A percentile compares a stretch with the other conserved stretches of the same genome.
Conservation (phyloP, 2,329 filamentous ascomycete species). For the Botrytis porri region DNA sequence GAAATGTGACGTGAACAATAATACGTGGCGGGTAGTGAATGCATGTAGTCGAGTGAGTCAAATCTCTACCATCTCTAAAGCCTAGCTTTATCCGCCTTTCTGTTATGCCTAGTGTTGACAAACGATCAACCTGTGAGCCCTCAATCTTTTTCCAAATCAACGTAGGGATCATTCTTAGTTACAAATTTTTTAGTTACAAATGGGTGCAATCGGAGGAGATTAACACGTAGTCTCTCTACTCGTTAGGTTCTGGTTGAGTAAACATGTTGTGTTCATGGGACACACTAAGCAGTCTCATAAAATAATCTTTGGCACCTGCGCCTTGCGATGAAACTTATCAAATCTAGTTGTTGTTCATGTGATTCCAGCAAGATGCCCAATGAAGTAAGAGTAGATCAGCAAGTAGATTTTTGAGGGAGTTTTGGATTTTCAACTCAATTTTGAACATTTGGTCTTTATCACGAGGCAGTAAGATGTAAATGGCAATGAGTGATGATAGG, state of each 20-base stretch:
- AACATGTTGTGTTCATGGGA: not conserved
- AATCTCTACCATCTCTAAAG: not conserved
- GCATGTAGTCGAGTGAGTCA: not conserved
- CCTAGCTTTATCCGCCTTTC: not conserved
- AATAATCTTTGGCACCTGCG: not conserved
- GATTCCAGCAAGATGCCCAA: not conserved
- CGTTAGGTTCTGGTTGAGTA: not conserved
- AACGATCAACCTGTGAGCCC: not conserved
- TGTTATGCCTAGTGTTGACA: not conserved
- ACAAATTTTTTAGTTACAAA: not conserved
- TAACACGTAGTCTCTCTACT: not conserved
- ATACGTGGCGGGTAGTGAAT: slow-evolving; percentile 6
- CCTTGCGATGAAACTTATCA: not conserved
- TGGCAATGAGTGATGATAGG: not conserved
- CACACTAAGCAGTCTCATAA: not conserved
- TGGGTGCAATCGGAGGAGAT: not conserved
- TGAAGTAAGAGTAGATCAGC: not conserved
- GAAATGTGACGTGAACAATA: slow-evolving; percentile 1
- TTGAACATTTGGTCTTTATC: not conserved
- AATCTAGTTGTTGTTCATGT: not conserved
- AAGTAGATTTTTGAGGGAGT: not conserved
- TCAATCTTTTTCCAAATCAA: not conserved
- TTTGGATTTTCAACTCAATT: not conserved
- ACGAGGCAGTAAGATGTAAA: not conserved
- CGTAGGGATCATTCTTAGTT: not conserved